Base-by-base conservation (phyloP, 495 filamentous ascomycete genomes). In the Trichocladium antarcticum region DNA sequence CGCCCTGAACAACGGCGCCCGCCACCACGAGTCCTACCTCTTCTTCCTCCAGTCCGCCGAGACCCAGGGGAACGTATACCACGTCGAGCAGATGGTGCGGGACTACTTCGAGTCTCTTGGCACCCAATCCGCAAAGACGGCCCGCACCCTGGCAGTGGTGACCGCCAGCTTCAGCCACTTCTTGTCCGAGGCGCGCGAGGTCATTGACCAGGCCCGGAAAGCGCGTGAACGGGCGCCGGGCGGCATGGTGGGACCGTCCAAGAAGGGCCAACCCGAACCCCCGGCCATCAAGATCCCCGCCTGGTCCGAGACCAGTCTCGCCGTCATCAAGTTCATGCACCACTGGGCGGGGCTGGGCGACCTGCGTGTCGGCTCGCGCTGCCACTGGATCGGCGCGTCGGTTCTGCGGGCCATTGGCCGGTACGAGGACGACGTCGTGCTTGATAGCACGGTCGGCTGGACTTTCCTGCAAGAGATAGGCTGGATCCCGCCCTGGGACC, bases 401-500 rank as follows among this genome's bases (percentile, higher is more conserved):
- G 75, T 97, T 31, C 70, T 96, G 60, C 80, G 85, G 14, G 77
- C 82, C 1, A 74, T 80, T 5, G 78, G 75, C 3, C 74, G 83
- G 57, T 97, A 97, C 60, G 66, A n/a, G n/a, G n/a, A 69, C 22
- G 74, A 75, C 3, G 64, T 75, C 11, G 41, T 39, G n/a, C 62
- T 87, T n/a, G 70, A 75, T 43, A 51, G 63, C 12, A 58, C 67
- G 5, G 78, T 76, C 4, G 84, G 74, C 6, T 82, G 76, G 59
- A 71, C 83, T 8, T 85, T 95, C 48, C 63, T 96, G 28, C 84
- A 94, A 55, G 92, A 98, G 64, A 70, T 96, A 20, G 92, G 90
- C 5, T 82, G 83, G 22, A 73, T 93, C 45, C 59, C 78, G 3
- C 85, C 87, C 0, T 95, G 87, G 83, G 85, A 93, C 54, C 83